Evolutionary conservation across 1,139 yeast species (phyloP).

Genomic region (Hemisphaericaspora xylofermentans): DNA sequence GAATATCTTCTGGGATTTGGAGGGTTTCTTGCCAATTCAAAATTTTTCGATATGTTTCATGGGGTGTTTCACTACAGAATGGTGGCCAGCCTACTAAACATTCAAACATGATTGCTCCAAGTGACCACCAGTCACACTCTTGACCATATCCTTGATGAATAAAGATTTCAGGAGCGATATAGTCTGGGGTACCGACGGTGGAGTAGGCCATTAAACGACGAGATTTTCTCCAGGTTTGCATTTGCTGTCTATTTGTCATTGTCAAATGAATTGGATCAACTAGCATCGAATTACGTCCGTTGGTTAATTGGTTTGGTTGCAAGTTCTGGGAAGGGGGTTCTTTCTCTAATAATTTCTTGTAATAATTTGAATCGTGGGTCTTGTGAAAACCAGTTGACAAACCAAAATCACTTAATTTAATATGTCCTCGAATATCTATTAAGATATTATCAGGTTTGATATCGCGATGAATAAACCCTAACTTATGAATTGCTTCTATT

Average conservation of each 20-base stretch:
- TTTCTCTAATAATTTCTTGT: constrained; percentile 67
- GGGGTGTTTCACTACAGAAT: constrained; percentile 98
- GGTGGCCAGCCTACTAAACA: constrained; percentile 99
- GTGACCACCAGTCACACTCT: constrained; percentile 99
- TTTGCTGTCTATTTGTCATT: constrained; percentile 93
- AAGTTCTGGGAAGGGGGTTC: constrained; percentile 37
- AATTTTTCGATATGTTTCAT: constrained; percentile 93
- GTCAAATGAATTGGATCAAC: constrained; percentile 95
- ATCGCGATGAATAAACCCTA: constrained; percentile 79
- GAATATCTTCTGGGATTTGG: constrained; percentile 94
- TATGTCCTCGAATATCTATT: constrained; percentile 78
- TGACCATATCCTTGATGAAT: constrained; percentile 97
- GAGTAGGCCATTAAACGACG: constrained; percentile 97
- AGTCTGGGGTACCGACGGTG: constrained; percentile 98
- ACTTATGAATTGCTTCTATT: constrained; percentile 76
- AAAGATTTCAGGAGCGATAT: constrained; percentile 97
- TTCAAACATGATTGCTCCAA: constrained; percentile 98
- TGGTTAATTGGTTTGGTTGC: constrained; percentile 23
- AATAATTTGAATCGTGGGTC: constrained; percentile 79
- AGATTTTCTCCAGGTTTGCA: constrained; percentile 98
- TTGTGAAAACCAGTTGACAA: constrained; percentile 82
- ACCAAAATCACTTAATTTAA: constrained; percentile 80
- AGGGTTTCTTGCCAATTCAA: constrained; percentile 93
- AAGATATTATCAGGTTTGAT: constrained; percentile 79
- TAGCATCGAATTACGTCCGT: constrained; percentile 72